Evolutionary conservation across 2,329 filamentous ascomycete species (phyloP).

Genomic region (Fusarium decemcellulare): DNA sequence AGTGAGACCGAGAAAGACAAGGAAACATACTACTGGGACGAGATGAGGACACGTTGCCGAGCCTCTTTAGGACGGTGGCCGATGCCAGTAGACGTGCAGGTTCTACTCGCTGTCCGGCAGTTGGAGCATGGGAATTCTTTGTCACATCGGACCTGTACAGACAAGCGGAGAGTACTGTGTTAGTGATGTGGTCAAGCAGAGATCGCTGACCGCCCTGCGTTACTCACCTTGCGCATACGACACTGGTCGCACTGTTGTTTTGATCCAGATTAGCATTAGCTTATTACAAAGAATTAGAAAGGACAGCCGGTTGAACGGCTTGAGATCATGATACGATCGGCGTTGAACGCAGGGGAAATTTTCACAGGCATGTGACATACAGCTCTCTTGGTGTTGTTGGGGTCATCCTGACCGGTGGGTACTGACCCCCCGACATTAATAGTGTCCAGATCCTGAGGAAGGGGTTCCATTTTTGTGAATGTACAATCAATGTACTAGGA

Average conservation of each 20-base stretch:
- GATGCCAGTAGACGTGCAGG: conserved; percentile 67
- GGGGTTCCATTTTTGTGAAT: no score
- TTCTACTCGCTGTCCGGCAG: conserved; percentile 64
- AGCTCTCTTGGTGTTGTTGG: conserved; percentile 3
- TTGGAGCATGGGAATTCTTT: conserved; percentile 70
- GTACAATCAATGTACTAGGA: no score
- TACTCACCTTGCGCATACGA: conserved; percentile 55
- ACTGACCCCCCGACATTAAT: background rate
- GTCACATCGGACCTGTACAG: conserved; percentile 67
- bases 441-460: background rate
- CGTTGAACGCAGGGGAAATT: background rate
- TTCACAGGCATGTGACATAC: background rate
- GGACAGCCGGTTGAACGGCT: no score
- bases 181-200: background rate
- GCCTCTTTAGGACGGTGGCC: conserved; percentile 68
- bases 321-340: background rate
- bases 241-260: conserved; percentile 59
- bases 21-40: conserved; percentile 68
- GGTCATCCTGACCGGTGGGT: background rate
- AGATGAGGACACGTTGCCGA: conserved; percentile 69
- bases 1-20: no score
- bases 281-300: no score
- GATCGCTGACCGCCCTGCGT: background rate
- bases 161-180: background rate
- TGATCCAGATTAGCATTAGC: background rate